phyloP scores from a whole-genome alignment of 768 basidiomycete genomes.

The Suillus paluster region DNA sequence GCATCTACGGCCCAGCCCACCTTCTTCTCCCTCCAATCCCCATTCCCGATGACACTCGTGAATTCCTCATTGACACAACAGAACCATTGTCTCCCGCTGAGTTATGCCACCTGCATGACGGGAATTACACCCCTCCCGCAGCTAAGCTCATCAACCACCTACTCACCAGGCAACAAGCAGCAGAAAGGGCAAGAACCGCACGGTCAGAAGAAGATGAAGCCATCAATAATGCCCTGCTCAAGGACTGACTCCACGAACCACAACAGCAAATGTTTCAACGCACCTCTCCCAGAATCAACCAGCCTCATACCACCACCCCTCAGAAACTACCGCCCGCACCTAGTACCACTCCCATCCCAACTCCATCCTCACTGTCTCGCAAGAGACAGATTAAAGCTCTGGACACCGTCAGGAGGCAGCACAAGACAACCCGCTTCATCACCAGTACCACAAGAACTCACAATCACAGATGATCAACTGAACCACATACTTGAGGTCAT shows the following conservation, averaged over 20 bases:
- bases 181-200: background rate
- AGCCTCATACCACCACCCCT: no score
- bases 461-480: conserved; percentile 25
- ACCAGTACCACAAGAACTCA: background rate
- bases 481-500: conserved; percentile 30
- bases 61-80: conserved; percentile 5
- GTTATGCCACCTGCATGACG: background rate
- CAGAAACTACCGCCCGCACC: conserved; percentile 9
- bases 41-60: background rate
- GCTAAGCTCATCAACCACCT: conserved; percentile 4
- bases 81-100: background rate
- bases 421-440: background rate
- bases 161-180: background rate
- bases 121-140: conserved; percentile 8
- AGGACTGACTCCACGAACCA: conserved; percentile 11
- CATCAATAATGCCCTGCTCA: conserved; percentile 19
- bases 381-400: conserved; percentile 26
- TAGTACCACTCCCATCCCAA: conserved; percentile 19
- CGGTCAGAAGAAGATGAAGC: no score
- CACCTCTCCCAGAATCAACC: no score
- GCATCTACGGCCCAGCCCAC: no score
- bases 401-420: conserved; percentile 22
- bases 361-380: conserved; percentile 36
- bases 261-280: no score
- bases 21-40: conserved; percentile 19